Evolutionary conservation across 352 stramenopile genomes (phyloP).

Genomic region (Pythium rishiriense): DNA sequence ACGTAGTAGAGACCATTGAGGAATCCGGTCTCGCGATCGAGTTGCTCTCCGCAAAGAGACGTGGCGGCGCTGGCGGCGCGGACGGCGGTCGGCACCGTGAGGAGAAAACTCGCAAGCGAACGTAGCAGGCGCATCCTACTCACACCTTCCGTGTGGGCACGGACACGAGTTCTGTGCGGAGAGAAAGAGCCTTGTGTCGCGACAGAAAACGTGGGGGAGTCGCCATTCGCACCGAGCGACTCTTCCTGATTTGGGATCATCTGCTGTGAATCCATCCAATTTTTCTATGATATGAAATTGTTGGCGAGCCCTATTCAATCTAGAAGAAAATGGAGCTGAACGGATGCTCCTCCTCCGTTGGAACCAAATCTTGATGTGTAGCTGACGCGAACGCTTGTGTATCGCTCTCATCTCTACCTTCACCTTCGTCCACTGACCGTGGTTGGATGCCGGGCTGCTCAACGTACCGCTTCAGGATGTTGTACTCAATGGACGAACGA

Average conservation of each 20-base stretch:
- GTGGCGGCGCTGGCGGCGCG: neutral
- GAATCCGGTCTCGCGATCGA: conserved; percentile 55
- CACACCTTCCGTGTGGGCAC: neutral
- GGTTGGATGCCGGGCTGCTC: conserved; percentile 1
- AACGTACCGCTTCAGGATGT: conserved; percentile 3
- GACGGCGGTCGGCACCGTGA: neutral
- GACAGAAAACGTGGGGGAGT: neutral
- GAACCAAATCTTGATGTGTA: neutral
- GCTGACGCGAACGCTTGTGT: neutral
- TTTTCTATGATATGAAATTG: conserved; percentile 17
- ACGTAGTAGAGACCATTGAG: conserved; percentile 75
- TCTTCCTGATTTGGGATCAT: neutral
- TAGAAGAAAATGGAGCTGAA: conserved; percentile 27
- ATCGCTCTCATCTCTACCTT: conserved; percentile 3
- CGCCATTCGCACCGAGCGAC: neutral
- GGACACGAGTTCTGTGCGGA: neutral
- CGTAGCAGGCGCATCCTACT: conserved; percentile 15
- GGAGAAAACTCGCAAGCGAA: neutral
- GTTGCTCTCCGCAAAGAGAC: conserved; percentile 67
- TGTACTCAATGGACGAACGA: conserved; percentile 17
- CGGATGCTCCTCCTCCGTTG: conserved; percentile 9
- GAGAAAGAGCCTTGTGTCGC: neutral
- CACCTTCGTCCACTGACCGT: neutral
- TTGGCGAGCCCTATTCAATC: conserved; percentile 10
- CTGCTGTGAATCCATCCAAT: neutral